These are phyloP conservation scores for Pyropia haitanensis DNA, from an alignment of 23 red algal species.

Conservation along the genomic window DNA sequence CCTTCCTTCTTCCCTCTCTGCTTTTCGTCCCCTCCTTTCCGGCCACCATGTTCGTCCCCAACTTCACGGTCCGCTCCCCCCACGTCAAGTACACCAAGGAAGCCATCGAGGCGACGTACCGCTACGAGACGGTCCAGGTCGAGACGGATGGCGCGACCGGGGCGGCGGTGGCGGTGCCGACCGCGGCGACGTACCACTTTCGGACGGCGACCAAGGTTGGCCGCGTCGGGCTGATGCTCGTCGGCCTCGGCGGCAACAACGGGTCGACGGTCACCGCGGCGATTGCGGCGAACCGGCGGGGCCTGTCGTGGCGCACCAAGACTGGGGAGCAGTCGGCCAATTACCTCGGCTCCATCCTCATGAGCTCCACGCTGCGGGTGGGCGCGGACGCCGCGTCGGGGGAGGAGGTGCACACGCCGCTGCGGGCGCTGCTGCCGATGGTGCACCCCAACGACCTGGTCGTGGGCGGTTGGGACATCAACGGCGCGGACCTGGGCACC, in stretches of 20 bases:
- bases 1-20: too few species aligned
- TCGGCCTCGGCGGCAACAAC: slow-evolving; percentile 97
- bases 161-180: slow-evolving; percentile 20
- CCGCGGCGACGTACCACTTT: slow-evolving; percentile 38
- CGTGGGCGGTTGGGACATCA: slow-evolving; percentile 95
- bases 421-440: slow-evolving; percentile 81
- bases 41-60: slow-evolving; percentile 18
- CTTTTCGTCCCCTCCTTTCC: too few species aligned
- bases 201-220: slow-evolving; percentile 62
- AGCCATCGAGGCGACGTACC: slow-evolving; percentile 33
- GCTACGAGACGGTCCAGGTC: slow-evolving; percentile 47
- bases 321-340: slow-evolving; percentile 55
- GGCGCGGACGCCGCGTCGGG: slow-evolving; percentile 21
- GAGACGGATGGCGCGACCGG: slow-evolving; percentile 15
- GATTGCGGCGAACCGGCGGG: slow-evolving; percentile 64
- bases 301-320: slow-evolving; percentile 91
- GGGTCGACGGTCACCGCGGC: slow-evolving; percentile 83
- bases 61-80: slow-evolving; percentile 31
- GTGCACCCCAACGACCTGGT: slow-evolving; percentile 88
- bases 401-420: slow-evolving; percentile 80
- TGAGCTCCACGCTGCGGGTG: slow-evolving; percentile 81
- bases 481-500: slow-evolving; percentile 62
- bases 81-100: slow-evolving; percentile 19
- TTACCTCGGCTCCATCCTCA: slow-evolving; percentile 77
- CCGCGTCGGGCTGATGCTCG: slow-evolving; percentile 83